Conservation (phyloP, 805 yeast species). For the Teunomyces funiuensis region DNA sequence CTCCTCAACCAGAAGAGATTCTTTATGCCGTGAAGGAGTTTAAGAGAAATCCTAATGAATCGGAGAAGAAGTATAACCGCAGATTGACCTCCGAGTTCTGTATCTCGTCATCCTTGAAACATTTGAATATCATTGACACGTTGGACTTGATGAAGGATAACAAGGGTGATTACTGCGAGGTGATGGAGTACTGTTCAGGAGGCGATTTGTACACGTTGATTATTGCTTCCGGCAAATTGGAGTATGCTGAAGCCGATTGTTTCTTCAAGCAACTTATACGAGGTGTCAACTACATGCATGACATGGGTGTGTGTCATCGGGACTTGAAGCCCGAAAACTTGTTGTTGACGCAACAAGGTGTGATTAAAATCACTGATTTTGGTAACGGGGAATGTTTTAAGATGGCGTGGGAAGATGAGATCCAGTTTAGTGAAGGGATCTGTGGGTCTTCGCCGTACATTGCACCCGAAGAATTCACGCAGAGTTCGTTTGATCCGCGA, state of each 20-base stretch:
- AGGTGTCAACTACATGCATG: constrained; percentile 87
- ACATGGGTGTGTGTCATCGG: constrained; percentile 85
- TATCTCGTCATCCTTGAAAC: constrained; percentile 75
- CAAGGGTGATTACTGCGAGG: constrained; percentile 80
- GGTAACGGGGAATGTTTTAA: constrained; percentile 82
- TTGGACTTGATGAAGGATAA: constrained; percentile 77
- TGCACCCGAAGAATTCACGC: constrained; percentile 81
- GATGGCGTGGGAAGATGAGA: constrained; percentile 79
- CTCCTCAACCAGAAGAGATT: constrained; percentile 32
- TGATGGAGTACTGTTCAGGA: constrained; percentile 82
- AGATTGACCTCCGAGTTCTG: constrained; percentile 81
- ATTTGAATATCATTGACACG: constrained; percentile 74
- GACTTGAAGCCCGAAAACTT: constrained; percentile 89
- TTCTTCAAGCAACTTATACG: constrained; percentile 81
- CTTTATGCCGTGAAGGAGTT: constrained; percentile 89
- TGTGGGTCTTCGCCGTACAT: constrained; percentile 89
- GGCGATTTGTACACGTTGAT: constrained; percentile 78
- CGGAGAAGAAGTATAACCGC: constrained; percentile 64
- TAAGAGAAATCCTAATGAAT: constrained; percentile 58
- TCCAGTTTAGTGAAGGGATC: constrained; percentile 70
- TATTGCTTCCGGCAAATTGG: constrained; percentile 74
- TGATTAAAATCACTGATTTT: constrained; percentile 81
- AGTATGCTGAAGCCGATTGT: constrained; percentile 84
- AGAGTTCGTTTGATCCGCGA: constrained; percentile 72
- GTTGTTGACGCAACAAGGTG: constrained; percentile 68